Evolutionary conservation across 768 basidiomycete genomes (phyloP).

Genomic region (Dendrothele bispora): DNA sequence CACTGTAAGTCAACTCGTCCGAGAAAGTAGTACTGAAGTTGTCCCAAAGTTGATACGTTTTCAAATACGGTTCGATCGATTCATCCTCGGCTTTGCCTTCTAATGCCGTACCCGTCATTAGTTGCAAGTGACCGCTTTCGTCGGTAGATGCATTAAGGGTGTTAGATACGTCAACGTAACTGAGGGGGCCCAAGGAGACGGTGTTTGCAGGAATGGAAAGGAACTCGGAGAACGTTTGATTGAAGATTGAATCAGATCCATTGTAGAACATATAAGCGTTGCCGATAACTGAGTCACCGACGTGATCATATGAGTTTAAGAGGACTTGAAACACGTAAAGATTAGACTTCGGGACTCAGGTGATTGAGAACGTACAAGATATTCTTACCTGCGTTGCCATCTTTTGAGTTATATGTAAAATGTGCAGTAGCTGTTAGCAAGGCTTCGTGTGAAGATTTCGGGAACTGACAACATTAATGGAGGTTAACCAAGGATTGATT

Average conservation of each 20-base stretch:
- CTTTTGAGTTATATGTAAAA: conserved; percentile 33
- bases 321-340: conserved; percentile 22
- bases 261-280: conserved; percentile 32
- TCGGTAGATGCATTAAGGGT: conserved; percentile 27
- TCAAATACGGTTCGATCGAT: conserved; percentile 21
- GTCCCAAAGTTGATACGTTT: conserved; percentile 31
- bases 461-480: conserved; percentile 22
- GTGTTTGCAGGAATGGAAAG: conserved; percentile 32
- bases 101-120: conserved; percentile 31
- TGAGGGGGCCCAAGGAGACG: conserved; percentile 27
- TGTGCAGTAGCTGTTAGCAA: conserved; percentile 35
- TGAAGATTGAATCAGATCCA: conserved; percentile 27
- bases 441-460: conserved; percentile 35
- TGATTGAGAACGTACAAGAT: background rate
- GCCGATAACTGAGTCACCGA: conserved; percentile 23
- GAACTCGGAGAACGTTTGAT: conserved; percentile 36
- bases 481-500: background rate
- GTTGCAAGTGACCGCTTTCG: conserved; percentile 28
- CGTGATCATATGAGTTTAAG: conserved; percentile 20
- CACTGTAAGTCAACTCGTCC: conserved; percentile 23
- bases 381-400: conserved; percentile 39
- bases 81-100: conserved; percentile 27
- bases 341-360: background rate
- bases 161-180: conserved; percentile 34
- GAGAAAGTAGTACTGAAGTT: conserved; percentile 25